phyloP scores from a whole-genome alignment of 306 rosid genomes.

The Ochetophila trinervis region DNA sequence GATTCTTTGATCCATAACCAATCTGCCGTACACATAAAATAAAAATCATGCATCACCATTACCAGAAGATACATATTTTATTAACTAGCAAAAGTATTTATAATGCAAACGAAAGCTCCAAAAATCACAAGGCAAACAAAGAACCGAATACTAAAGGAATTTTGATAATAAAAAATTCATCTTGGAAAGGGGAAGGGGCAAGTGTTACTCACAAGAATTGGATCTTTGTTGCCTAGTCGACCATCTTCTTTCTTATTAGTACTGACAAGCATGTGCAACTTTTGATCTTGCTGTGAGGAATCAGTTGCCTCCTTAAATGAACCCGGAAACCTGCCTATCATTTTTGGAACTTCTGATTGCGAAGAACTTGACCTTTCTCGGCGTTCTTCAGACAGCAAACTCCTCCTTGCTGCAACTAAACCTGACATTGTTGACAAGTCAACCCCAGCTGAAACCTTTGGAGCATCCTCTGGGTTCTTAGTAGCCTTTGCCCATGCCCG shows the following conservation, averaged over 20 bases:
- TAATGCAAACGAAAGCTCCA: not conserved
- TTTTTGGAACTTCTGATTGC: conserved; percentile 67
- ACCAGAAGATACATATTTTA: too few species aligned
- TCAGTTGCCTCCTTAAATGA: conserved; percentile 90
- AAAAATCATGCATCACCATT: conserved; percentile 2
- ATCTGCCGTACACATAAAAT: conserved; percentile 38
- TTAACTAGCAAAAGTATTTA: not conserved
- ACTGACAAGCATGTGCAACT: conserved; percentile 42
- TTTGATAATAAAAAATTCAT: not conserved
- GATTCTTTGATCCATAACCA: conserved; percentile 91
- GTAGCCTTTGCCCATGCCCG: conserved; percentile 82
- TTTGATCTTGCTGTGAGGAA: conserved; percentile 58
- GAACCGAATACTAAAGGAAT: conserved; percentile 1
- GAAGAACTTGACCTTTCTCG: conserved; percentile 77
- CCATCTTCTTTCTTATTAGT: conserved; percentile 68
- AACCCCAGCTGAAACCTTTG: conserved; percentile 69
- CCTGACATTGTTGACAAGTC: conserved; percentile 69
- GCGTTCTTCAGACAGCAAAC: conserved; percentile 79
- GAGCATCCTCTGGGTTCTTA: conserved; percentile 73
- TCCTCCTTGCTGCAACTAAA: conserved; percentile 84
- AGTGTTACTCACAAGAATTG: conserved; percentile 57
- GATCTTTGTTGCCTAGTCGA: conserved; percentile 64
- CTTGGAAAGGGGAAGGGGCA: not conserved
- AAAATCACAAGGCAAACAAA: not conserved
- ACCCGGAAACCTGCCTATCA: conserved; percentile 76